Base-by-base conservation (phyloP, 2,329 filamentous ascomycete genomes). In the Bipolaris oryzae region DNA sequence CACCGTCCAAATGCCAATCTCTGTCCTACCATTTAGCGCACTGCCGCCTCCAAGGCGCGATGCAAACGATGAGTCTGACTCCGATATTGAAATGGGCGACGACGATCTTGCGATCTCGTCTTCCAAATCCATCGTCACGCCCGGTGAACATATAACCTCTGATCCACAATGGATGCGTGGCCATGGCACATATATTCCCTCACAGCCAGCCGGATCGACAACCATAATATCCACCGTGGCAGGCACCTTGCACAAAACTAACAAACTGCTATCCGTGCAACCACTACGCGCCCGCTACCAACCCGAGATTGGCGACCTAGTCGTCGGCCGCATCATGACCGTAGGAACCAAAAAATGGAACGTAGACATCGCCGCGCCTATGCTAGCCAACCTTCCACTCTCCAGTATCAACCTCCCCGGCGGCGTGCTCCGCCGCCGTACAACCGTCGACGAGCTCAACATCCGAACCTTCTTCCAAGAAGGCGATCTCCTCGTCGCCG, bases 141-240 rank as follows among this genome's bases (percentile, higher is more conserved):
- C 94, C 0, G 95, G 94, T 70, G 90, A 96, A 74, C 80, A 89
- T 58, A 91, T 98, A 67, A 97, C 94, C 10, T 85, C 88, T 63
- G 92, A 97, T 77, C 85, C 92, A n/a, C 92, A 97, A 81, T 98
- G 92, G 92, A 98, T 98, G 94, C 79, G 92, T 79, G 95, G 95
- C 70, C 95, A 99, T 79, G 95, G 95, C 66, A 99, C 95, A 47
- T 96, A 91, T 76, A 82, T 90, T 44, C 84, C 85, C 16, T 77
- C 84, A 4, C 76, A 80, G 44, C 55, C 50, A 13, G 23, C 55
- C 0, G 47, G 44, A 15, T 82, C 84, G 49, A 85, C 84, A 4
- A 84, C 87, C 57, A 99, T 99, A 73, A 86, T 89, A 55, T 93
- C 92, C 45, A 96, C 95, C 5, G 89, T 99, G 31, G 93, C 93